Evolutionary conservation across 495 filamentous ascomycete species (phyloP).

Genomic region (Xylaria longipes): DNA sequence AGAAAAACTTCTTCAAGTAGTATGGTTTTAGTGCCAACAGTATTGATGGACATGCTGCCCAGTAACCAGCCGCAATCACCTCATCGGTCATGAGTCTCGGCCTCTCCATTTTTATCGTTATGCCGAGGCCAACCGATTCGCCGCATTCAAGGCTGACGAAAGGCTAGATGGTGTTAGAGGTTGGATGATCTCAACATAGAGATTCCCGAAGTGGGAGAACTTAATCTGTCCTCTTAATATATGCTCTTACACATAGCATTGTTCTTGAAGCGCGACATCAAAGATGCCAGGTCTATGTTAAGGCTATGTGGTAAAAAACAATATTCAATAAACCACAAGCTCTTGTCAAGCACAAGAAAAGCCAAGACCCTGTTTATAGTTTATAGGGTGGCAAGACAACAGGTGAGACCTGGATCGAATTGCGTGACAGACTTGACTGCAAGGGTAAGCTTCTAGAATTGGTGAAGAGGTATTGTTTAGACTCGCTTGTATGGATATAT

Average conservation of each 20-base stretch:
- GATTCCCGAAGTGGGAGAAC: background rate
- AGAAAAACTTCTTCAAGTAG: conserved; percentile 21
- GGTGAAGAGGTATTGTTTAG: background rate
- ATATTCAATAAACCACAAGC: background rate
- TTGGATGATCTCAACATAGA: background rate
- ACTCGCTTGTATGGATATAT: background rate
- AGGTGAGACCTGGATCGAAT: conserved; percentile 4
- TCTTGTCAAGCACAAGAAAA: background rate
- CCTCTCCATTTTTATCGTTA: conserved; percentile 1
- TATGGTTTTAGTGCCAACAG: conserved; percentile 9
- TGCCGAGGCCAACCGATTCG: conserved; percentile 23
- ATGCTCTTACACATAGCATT: background rate
- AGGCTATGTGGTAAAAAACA: background rate
- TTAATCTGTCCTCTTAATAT: background rate
- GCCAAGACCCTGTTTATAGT: background rate
- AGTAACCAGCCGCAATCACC: conserved; percentile 24
- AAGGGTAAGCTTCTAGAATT: conserved; percentile 10
- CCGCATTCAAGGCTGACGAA: background rate
- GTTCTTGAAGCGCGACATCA: background rate
- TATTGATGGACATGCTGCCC: background rate
- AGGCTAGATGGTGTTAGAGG: background rate
- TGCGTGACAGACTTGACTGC: conserved; percentile 1
- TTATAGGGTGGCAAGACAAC: background rate
- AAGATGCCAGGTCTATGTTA: background rate
- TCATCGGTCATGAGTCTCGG: conserved; percentile 24